These are phyloP conservation scores for Hygrophorus pudorinus DNA, from an alignment of 768 basidiomycete species.

Conservation along the genomic window DNA sequence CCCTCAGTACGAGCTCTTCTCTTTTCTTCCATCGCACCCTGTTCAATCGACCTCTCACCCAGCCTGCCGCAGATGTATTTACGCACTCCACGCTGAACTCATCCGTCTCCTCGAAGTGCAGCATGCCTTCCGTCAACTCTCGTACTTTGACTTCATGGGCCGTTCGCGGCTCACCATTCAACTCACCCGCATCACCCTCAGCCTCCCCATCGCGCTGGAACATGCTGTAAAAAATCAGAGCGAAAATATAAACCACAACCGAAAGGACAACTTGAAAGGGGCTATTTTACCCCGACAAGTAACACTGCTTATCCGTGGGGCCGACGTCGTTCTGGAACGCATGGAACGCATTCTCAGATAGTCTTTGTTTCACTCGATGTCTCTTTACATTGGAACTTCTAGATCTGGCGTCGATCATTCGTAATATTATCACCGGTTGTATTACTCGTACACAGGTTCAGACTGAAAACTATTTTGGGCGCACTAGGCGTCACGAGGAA, in stretches of 20 bases:
- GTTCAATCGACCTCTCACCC: constrained; percentile 7
- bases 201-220: constrained; percentile 66
- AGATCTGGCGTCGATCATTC: too few relatives aligned
- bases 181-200: constrained; percentile 67
- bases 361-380: too few relatives aligned
- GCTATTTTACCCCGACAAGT: constrained; percentile 46
- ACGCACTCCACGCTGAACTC: constrained; percentile 63
- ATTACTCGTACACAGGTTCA: too few relatives aligned
- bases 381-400: too few relatives aligned
- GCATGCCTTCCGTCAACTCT: constrained; percentile 60
- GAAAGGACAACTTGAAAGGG: constrained; percentile 11
- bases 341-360: constrained; percentile 48
- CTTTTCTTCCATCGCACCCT: background rate
- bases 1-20: constrained; percentile 45
- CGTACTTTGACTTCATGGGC: constrained; percentile 69
- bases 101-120: constrained; percentile 77
- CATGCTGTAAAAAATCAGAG: constrained; percentile 47
- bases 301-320: constrained; percentile 48
- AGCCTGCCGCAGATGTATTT: constrained; percentile 73
- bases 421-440: too few relatives aligned
- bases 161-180: constrained; percentile 70
- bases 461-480: too few relatives aligned
- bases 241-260: constrained; percentile 10
- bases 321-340: constrained; percentile 53
- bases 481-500: too few relatives aligned